Percentiles rank a stretch among this genome's conserved stretches.
These are phyloP conservation scores for Penicillium riverlandense DNA, from an alignment of 495 filamentous ascomycete species.

Conservation along the genomic window DNA sequence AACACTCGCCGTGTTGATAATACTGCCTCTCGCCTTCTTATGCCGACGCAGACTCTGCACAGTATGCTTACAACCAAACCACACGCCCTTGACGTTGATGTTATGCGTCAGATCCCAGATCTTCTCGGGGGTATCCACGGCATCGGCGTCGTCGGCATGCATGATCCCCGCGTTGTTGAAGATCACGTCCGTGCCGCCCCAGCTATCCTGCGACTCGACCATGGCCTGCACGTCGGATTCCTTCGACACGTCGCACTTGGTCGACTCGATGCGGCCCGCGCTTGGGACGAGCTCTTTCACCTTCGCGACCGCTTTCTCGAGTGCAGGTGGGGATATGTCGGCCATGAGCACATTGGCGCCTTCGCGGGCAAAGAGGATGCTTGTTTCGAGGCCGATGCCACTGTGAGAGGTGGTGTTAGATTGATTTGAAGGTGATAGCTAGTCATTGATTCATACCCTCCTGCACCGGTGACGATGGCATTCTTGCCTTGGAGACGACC, in stretches of 20 bases:
- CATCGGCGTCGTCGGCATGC: constrained; percentile 83
- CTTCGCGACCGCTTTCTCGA: constrained; percentile 62
- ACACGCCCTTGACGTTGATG: constrained; percentile 98
- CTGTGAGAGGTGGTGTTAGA: constrained; percentile 32
- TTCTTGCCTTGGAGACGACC: constrained; percentile 82
- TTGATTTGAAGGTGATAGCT: neutral
- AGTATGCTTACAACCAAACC: constrained; percentile 93
- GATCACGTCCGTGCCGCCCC: constrained; percentile 91
- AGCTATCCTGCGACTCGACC: constrained; percentile 65
- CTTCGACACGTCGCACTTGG: constrained; percentile 58
- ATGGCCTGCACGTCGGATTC: constrained; percentile 65
- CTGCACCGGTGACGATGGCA: constrained; percentile 85
- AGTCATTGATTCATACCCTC: constrained; percentile 53
- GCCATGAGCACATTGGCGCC: constrained; percentile 82
- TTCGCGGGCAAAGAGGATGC: constrained; percentile 85
- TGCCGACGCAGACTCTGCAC: constrained; percentile 74
- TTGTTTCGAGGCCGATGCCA: constrained; percentile 93
- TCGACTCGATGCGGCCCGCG: constrained; percentile 49
- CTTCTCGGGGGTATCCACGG: constrained; percentile 73
- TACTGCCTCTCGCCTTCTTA: constrained; percentile 66
- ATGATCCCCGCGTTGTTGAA: constrained; percentile 99
- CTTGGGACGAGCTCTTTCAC: constrained; percentile 63
- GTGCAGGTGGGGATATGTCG: constrained; percentile 69
- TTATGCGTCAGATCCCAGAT: constrained; percentile 93
- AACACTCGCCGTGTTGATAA: constrained; percentile 94